Evolutionary conservation across 108 stramenopile genomes (phyloP).

Genomic region (Fragilaria crotonensis): DNA sequence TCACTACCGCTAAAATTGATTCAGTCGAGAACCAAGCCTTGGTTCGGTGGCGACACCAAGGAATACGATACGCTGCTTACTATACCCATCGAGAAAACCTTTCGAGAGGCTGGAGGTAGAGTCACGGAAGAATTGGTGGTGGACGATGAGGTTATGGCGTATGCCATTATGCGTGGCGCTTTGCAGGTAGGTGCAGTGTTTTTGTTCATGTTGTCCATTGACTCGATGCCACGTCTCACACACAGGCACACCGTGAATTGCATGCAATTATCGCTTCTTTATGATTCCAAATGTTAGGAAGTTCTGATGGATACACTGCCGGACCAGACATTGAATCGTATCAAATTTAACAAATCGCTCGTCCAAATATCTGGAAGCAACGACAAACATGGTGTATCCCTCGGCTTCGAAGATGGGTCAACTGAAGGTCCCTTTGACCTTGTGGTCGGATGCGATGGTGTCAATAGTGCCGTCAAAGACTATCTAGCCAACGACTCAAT

Average conservation of each 20-base stretch:
- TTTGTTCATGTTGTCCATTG: slow-evolving; percentile 3
- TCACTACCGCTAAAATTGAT: slow-evolving; percentile 38
- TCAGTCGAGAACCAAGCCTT: slow-evolving; percentile 42
- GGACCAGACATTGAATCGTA: slow-evolving; percentile 9
- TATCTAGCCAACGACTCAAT: slow-evolving; percentile 26
- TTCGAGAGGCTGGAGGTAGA: slow-evolving; percentile 22
- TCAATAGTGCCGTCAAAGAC: slow-evolving; percentile 58
- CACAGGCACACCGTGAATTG: too few species aligned
- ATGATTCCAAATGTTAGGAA: slow-evolving; percentile 2
- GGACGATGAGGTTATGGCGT: slow-evolving; percentile 33
- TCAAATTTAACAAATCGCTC: slow-evolving; percentile 47
- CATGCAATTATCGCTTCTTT: too few species aligned
- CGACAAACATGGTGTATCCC: slow-evolving; percentile 34
- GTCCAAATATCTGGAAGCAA: slow-evolving; percentile 15
- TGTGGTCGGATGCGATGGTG: slow-evolving; percentile 79
- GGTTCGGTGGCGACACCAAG: slow-evolving; percentile 24
- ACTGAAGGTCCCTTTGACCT: slow-evolving; percentile 62
- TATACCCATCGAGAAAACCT: slow-evolving; percentile 35
- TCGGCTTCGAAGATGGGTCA: slow-evolving; percentile 54
- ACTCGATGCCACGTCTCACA: too few species aligned
- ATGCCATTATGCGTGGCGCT: slow-evolving; percentile 65
- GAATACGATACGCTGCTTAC: slow-evolving; percentile 38
- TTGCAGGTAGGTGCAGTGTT: slow-evolving; percentile 46
- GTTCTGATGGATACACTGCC: slow-evolving; percentile 42
- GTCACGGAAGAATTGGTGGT: slow-evolving; percentile 20